A percentile compares a stretch with the other conserved stretches of the same genome.
Conservation (phyloP, 352 stramenopile species). For the Salisapilia sapeloensis region DNA sequence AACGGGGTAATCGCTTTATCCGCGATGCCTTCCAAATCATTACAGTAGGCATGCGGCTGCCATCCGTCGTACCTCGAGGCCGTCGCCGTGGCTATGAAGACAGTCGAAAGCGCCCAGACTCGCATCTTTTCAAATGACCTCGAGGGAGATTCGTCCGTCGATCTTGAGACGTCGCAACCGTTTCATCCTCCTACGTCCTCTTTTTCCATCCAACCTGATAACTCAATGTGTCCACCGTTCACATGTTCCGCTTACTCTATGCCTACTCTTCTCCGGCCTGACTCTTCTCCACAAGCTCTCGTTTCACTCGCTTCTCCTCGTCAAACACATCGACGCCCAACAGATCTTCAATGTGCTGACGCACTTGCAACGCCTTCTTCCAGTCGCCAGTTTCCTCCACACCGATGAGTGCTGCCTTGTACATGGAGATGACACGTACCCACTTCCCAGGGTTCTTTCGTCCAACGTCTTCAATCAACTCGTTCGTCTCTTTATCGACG, state of each 20-base stretch:
- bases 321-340: conserved; percentile 10
- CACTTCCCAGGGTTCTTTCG: conserved; percentile 6
- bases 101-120: too few relatives aligned
- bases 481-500: conserved; percentile 14
- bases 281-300: too few relatives aligned
- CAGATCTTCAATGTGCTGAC: conserved; percentile 21
- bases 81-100: too few relatives aligned
- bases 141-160: too few relatives aligned
- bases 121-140: too few relatives aligned
- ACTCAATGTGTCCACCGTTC: too few relatives aligned
- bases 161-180: too few relatives aligned
- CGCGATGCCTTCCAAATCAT: conserved; percentile 42
- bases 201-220: too few relatives aligned
- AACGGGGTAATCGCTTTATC: conserved; percentile 36
- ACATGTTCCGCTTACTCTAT: too few relatives aligned
- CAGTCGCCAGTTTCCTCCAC: conserved; percentile 31
- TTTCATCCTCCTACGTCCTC: too few relatives aligned
- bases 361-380: conserved; percentile 39
- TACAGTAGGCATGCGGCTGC: conserved; percentile 71
- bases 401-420: conserved; percentile 22
- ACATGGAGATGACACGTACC: conserved; percentile 21
- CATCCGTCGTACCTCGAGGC: conserved; percentile 50
- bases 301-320: conserved; percentile 1
- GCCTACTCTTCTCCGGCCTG: too few relatives aligned
- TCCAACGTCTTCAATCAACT: conserved; percentile 1